These are phyloP conservation scores for Angomonas deanei DNA, from an alignment of 208 protist species.

Conservation along the genomic window DNA sequence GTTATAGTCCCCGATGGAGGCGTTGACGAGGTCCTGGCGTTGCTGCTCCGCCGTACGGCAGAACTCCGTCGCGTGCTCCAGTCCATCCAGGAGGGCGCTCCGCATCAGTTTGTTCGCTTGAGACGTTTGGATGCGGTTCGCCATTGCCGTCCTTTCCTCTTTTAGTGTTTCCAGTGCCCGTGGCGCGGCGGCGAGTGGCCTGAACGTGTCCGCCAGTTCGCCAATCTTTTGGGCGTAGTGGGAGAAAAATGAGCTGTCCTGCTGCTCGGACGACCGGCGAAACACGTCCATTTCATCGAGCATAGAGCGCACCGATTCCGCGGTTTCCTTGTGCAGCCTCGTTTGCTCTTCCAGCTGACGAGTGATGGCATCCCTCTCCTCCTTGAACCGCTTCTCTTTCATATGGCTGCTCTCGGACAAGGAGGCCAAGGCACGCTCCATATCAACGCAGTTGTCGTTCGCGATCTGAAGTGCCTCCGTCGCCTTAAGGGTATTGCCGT, in stretches of 20 bases:
- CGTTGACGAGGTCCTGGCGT: constrained; percentile 45
- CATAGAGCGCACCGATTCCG: neutral
- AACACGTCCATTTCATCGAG: neutral
- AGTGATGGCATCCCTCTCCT: neutral
- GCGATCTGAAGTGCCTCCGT: neutral
- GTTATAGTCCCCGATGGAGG: constrained; percentile 53
- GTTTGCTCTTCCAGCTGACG: neutral
- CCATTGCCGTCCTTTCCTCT: constrained; percentile 3
- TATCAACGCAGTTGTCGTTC: neutral
- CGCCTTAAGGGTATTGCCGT: neutral
- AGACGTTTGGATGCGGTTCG: neutral
- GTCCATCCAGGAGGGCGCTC: constrained; percentile 16
- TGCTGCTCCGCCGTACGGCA: constrained; percentile 41
- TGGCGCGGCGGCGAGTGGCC: neutral
- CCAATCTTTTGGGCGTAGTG: neutral
- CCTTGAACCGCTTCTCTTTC: neutral
- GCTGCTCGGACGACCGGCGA: neutral
- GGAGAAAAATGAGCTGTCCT: neutral
- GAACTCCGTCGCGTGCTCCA: constrained; percentile 41
- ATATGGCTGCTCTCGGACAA: neutral
- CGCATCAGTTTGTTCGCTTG: neutral
- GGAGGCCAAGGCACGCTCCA: neutral
- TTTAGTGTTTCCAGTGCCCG: constrained; percentile 7
- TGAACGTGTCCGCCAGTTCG: neutral
- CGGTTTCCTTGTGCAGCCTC: neutral